Conservation (phyloP, 2,329 filamentous ascomycete genomes). For the Plectosphaerella plurivora region DNA sequence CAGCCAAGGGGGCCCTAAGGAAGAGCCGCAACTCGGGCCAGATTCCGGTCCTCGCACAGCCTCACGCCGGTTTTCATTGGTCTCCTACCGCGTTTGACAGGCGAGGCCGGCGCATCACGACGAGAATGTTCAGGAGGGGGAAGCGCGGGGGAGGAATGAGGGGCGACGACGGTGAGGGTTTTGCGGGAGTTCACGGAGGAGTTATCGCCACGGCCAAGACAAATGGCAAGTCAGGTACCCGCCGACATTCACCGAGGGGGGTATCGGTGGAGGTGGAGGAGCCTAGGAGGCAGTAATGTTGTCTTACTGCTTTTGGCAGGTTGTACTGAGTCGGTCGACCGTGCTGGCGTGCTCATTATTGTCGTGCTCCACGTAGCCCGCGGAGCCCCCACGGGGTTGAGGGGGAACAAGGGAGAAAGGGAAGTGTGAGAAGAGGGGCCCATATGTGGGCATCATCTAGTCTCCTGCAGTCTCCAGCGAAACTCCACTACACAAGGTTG, state of each 20-base stretch:
- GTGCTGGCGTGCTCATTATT: not conserved
- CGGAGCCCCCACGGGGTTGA: not conserved
- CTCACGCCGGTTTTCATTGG: too few species aligned
- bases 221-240: not conserved
- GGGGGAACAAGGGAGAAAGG: not conserved
- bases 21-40: too few species aligned
- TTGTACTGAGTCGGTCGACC: not conserved
- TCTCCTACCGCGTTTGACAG: too few species aligned
- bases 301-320: not conserved
- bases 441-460: not conserved
- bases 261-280: not conserved
- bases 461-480: not conserved
- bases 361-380: not conserved
- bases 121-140: not conserved
- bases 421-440: not conserved
- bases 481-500: too few species aligned
- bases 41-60: too few species aligned
- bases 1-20: too few species aligned
- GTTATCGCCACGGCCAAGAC: not conserved
- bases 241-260: not conserved
- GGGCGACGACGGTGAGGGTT: not conserved
- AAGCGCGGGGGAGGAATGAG: not conserved
- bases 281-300: not conserved
- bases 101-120: not conserved
- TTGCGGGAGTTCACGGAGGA: not conserved